phyloP scores from a whole-genome alignment of 1,139 yeast genomes.

The Groenewaldozyma auringiensis region DNA sequence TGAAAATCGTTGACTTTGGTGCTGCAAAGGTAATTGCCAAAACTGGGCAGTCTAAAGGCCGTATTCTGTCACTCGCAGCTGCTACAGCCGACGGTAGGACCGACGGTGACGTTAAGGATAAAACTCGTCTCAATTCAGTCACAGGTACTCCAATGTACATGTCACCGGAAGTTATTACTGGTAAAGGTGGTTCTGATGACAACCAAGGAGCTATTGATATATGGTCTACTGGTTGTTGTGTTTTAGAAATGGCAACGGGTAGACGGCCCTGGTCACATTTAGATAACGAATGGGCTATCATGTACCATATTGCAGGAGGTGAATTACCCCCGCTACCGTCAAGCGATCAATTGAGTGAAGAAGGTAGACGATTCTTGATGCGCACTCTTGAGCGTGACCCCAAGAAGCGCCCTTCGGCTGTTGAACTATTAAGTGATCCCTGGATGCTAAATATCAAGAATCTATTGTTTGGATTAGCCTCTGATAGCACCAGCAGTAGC shows the following conservation, averaged over 20 bases:
- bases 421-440: slow-evolving; percentile 78
- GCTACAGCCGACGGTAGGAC: slow-evolving; percentile 7
- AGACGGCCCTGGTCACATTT: slow-evolving; percentile 57
- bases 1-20: slow-evolving; percentile 94
- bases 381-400: slow-evolving; percentile 84
- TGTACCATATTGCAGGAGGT: slow-evolving; percentile 97
- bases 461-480: slow-evolving; percentile 15
- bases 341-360: slow-evolving; percentile 64
- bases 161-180: slow-evolving; percentile 96
- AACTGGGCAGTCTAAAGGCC: slow-evolving; percentile 42
- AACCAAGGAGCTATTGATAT: slow-evolving; percentile 61
- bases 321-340: slow-evolving; percentile 83
- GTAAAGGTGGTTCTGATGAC: slow-evolving; percentile 38
- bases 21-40: slow-evolving; percentile 93
- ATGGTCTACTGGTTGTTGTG: slow-evolving; percentile 87
- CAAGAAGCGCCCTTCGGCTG: slow-evolving; percentile 68
- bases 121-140: slow-evolving; percentile 44
- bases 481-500: not conserved
- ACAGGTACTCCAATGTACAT: slow-evolving; percentile 99
- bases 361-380: slow-evolving; percentile 63
- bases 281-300: slow-evolving; percentile 96
- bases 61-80: slow-evolving; percentile 13
- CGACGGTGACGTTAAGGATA: slow-evolving; percentile 11
- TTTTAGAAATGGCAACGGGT: slow-evolving; percentile 81
- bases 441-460: slow-evolving; percentile 44